Conservation (phyloP, 371 early-diverging fungal genomes). For the Mortierella sp. region DNA sequence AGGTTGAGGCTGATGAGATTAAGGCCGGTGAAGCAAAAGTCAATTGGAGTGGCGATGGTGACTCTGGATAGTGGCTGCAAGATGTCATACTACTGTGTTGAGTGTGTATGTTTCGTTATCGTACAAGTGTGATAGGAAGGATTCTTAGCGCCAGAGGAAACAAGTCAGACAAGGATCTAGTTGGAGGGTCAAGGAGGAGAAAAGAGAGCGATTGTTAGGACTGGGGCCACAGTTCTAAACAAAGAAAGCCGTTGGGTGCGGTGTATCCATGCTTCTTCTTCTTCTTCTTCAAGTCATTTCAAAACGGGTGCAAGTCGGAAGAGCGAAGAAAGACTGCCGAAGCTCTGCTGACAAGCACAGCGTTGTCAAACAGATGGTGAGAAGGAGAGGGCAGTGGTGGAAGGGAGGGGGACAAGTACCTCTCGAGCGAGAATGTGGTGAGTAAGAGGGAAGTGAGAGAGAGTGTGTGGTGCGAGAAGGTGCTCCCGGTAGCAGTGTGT, state of each 20-base stretch:
- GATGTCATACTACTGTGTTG: conserved; percentile 12
- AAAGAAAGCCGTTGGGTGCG: too few species aligned
- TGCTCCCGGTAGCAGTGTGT: not conserved
- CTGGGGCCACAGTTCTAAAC: too few species aligned
- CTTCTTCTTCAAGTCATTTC: too few species aligned
- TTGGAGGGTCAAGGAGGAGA: not conserved
- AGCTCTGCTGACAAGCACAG: too few species aligned
- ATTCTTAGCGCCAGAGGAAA: too few species aligned
- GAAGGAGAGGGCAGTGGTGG: too few species aligned
- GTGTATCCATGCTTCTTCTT: too few species aligned
- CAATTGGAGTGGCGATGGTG: conserved; percentile 6
- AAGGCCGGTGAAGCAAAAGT: conserved; percentile 43
- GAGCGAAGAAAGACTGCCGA: too few species aligned
- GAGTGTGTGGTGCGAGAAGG: too few species aligned
- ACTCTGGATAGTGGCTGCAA: conserved; percentile 17
- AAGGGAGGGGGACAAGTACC: conserved; percentile 17
- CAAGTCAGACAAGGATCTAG: too few species aligned
- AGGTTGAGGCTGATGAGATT: not conserved
- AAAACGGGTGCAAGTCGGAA: too few species aligned
- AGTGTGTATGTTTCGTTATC: not conserved
- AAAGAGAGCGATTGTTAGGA: conserved; percentile 6
- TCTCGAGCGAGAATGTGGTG: not conserved
- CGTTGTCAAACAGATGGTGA: too few species aligned
- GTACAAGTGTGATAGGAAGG: not conserved
- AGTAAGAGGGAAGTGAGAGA: not conserved